Conservation (phyloP, 164 flowering plant species). For the Paratinospora sagittata region DNA sequence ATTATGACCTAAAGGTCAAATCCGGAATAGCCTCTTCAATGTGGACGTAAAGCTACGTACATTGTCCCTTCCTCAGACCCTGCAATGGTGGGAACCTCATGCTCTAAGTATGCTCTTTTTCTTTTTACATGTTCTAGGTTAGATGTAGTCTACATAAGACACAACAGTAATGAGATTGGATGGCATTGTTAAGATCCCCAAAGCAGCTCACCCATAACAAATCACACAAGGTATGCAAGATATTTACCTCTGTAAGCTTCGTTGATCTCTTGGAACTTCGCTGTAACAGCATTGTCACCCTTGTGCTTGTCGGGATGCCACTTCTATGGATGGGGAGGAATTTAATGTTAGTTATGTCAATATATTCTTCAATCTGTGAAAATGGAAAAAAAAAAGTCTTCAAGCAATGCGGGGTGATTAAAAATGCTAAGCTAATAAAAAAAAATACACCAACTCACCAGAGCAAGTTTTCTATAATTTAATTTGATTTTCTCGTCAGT, state of each 20-base stretch:
- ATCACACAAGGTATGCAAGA: slow-evolving; percentile 1
- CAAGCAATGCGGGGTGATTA: neutral
- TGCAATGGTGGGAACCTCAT: too few relatives aligned
- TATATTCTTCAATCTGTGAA: neutral
- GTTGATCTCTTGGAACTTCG: slow-evolving; percentile 73
- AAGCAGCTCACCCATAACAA: neutral
- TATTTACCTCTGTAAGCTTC: slow-evolving; percentile 75
- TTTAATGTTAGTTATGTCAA: slow-evolving; percentile 9
- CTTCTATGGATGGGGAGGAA: slow-evolving; percentile 38
- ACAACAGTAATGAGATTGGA: slow-evolving; percentile 3
- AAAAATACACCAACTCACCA: slow-evolving; percentile 40
- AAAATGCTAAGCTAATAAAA: neutral
- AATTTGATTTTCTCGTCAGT: slow-evolving; percentile 66
- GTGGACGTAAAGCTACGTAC: too few relatives aligned
- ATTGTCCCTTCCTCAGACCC: too few relatives aligned
- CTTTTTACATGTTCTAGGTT: neutral
- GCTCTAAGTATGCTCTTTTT: too few relatives aligned
- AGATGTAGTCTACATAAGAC: neutral
- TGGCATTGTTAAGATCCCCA: neutral
- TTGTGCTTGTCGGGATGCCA: slow-evolving; percentile 95
- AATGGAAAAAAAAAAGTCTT: neutral
- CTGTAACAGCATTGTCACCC: slow-evolving; percentile 54
- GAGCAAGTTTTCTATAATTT: slow-evolving; percentile 68
- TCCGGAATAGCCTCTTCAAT: too few relatives aligned
- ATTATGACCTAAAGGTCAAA: too few relatives aligned